Evolutionary conservation across 225 moss, liverwort and hornwort species (phyloP).

Genomic region (Polytrichum formosum): DNA sequence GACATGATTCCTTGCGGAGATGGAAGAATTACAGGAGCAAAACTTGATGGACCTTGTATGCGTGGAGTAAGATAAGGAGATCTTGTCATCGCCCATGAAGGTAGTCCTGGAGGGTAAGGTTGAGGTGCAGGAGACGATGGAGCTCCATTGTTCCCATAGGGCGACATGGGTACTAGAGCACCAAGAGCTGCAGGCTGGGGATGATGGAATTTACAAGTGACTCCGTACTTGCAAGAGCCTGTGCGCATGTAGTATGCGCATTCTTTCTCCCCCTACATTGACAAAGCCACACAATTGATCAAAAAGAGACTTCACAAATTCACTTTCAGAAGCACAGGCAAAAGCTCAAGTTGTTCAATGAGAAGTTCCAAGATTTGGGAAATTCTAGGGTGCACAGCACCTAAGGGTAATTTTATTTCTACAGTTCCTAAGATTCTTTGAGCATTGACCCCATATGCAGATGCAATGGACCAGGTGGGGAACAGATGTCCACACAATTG

Average conservation of each 20-base stretch:
- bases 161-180: constrained; percentile 71
- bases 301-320: background rate
- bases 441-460: too few relatives aligned
- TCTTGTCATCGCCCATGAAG: constrained; percentile 81
- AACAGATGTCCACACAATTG: too few relatives aligned
- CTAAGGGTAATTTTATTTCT: too few relatives aligned
- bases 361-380: too few relatives aligned
- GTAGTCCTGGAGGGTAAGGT: constrained; percentile 73
- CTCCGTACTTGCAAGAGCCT: constrained; percentile 96
- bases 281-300: background rate
- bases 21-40: constrained; percentile 78
- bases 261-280: constrained; percentile 89
- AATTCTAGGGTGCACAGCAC: too few relatives aligned
- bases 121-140: constrained; percentile 82
- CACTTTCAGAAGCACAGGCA: too few relatives aligned
- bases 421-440: too few relatives aligned
- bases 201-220: constrained; percentile 99
- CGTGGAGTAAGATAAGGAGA: constrained; percentile 82
- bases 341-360: too few relatives aligned
- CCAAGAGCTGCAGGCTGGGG: constrained; percentile 80
- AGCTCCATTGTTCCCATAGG: constrained; percentile 64
- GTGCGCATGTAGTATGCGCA: constrained; percentile 99
- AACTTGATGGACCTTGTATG: constrained; percentile 82
- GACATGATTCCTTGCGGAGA: constrained; percentile 89
- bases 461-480: too few relatives aligned